These are phyloP conservation scores for Brettanomyces anomalus DNA, from an alignment of 805 yeast species.

Conservation along the genomic window DNA sequence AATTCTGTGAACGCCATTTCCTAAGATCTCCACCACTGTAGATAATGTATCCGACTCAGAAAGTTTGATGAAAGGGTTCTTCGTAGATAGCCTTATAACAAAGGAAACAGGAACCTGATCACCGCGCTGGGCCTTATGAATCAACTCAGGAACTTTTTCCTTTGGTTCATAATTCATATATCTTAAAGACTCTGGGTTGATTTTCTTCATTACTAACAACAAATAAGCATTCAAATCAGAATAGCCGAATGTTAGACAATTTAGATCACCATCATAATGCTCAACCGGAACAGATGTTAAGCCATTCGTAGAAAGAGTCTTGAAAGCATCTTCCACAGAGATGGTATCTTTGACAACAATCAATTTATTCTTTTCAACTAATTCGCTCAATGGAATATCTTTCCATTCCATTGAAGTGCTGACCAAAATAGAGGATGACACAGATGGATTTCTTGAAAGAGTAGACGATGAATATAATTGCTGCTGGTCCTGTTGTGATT, in stretches of 20 bases:
- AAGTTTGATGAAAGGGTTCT: slow-evolving; percentile 79
- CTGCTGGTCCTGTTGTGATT: slow-evolving; percentile 2
- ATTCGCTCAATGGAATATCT: slow-evolving; percentile 58
- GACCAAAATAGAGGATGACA: slow-evolving; percentile 25
- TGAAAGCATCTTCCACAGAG: slow-evolving; percentile 85
- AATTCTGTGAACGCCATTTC: slow-evolving; percentile 92
- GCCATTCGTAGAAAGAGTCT: slow-evolving; percentile 58
- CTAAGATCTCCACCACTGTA: slow-evolving; percentile 75
- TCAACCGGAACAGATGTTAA: slow-evolving; percentile 84
- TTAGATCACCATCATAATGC: slow-evolving; percentile 42
- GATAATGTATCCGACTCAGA: slow-evolving; percentile 60
- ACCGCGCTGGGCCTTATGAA: slow-evolving; percentile 69
- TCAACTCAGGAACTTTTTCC: slow-evolving; percentile 32
- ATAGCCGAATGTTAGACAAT: slow-evolving; percentile 84
- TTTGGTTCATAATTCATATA: slow-evolving; percentile 24
- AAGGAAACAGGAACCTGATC: slow-evolving; percentile 88
- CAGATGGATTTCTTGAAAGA: slow-evolving; percentile 30
- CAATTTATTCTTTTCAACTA: slow-evolving; percentile 72
- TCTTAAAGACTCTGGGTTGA: slow-evolving; percentile 30
- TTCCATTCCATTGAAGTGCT: slow-evolving; percentile 52
- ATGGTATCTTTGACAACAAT: slow-evolving; percentile 55
- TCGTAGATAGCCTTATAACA: slow-evolving; percentile 75
- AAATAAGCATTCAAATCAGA: slow-evolving; percentile 84
- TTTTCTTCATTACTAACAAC: slow-evolving; percentile 72
- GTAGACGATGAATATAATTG: slow-evolving; percentile 3